Base-by-base conservation (phyloP, 192 early-diverging fungal genomes). In the Podila horticola region DNA sequence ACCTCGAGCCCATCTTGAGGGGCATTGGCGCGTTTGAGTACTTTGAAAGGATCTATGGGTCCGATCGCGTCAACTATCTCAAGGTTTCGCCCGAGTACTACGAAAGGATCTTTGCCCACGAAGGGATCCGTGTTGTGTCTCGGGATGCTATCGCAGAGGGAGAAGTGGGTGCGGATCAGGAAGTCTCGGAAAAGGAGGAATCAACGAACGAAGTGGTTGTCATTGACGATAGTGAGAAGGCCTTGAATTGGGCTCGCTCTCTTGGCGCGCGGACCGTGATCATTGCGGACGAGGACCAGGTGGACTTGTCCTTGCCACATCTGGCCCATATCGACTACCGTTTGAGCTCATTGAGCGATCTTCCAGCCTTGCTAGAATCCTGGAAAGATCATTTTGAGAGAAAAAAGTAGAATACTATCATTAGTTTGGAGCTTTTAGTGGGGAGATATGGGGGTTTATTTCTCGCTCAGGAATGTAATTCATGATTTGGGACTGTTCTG, bases 211-310 rank as follows among this genome's bases (percentile, higher is more conserved):
- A 81, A 45, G 71, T 81, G 5, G 55, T 81, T 12, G 77, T 81
- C 2, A 29, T 81, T 58, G 77, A 81, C 69, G 76, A 81, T 36
- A 81, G 62, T 50, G 20, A 50, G 15, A 72, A 73, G 71, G 76
- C 62, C 10, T 41, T 81, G 17, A 64, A n/a, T 26, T 81, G 62
- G 61, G 77, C 77, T 9, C 66, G 66, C 50, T 28, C 11, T 8
- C 41, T 61, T 13, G 77, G 71, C 15, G 71, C 77, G 10, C 64
- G 77, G 61, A 81, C 77, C 5, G 71, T 81, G 60, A 30, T 81
- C 62, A 67, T 81, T 9, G 38, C 66, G 31, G 29, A 26, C 6
- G 52, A 34, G 19, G 57, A 64, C n/a, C 58, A 33, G 6, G 33
- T 81, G 41, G 70, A 79, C 45, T 34, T 79, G 66, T 64, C 70